Conservation (phyloP, 805 yeast species). For the Candida silvicultrix region DNA sequence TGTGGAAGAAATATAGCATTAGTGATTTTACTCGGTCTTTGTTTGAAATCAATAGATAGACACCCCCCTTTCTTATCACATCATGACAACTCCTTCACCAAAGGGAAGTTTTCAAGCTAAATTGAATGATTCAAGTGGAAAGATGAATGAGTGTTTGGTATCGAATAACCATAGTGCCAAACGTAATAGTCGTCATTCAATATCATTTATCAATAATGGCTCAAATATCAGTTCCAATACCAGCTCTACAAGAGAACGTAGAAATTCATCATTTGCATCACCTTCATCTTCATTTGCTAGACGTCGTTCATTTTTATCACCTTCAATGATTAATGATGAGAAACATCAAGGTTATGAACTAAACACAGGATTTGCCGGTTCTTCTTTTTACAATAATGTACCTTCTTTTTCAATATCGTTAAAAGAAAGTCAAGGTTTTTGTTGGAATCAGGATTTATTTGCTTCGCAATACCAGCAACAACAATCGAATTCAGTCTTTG, state of each 20-base stretch:
- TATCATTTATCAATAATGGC: not conserved
- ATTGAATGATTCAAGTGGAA: too few species aligned
- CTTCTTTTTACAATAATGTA: not conserved
- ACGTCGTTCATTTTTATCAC: slow-evolving; percentile 49
- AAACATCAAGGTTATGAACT: slow-evolving; percentile 46
- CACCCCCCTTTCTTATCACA: too few species aligned
- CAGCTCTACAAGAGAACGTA: not conserved
- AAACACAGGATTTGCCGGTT: not conserved
- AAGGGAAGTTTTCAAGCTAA: too few species aligned
- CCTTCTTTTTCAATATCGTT: slow-evolving; percentile 38
- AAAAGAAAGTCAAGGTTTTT: slow-evolving; percentile 65
- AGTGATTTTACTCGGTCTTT: too few species aligned
- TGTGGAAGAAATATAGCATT: too few species aligned
- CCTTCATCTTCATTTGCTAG: slow-evolving; percentile 45
- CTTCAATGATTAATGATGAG: slow-evolving; percentile 52
- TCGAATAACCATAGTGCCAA: too few species aligned
- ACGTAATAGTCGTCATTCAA: not conserved
- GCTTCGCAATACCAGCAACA: slow-evolving; percentile 72
- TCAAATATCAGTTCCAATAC: not conserved
- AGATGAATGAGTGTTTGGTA: too few species aligned
- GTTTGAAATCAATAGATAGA: too few species aligned
- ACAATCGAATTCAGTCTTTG: slow-evolving; percentile 32
- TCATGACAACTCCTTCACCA: too few species aligned
- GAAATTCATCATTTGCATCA: slow-evolving; percentile 13
- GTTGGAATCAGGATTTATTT: slow-evolving; percentile 72